Base-by-base conservation (phyloP, 345 rosid species). In the Cochlearia excelsa region DNA sequence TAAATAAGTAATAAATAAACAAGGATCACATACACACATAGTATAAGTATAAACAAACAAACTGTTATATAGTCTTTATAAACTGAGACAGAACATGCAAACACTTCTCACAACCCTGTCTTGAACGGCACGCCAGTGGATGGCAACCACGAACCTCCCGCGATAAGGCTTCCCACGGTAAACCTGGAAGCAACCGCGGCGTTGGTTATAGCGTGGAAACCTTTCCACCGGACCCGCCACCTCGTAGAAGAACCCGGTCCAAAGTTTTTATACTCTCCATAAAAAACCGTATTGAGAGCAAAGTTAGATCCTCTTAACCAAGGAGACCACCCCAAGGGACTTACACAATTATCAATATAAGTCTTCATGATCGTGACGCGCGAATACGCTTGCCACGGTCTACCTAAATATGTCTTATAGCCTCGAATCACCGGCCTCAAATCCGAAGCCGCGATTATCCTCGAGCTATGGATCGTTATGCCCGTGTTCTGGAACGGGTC, bases 401-500 rank as follows among this genome's bases (percentile, higher is more conserved):
- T 28, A 1, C 96, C 96, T 37, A 88, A 54, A 66, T 80, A 88
- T 1, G 96, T 85, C 11, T 62, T 64, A 61, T 77, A 71, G 0
- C 63, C 9, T 3, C 59, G 3, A 8, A 75, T 73, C 65, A 82
- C 81, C 3, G 88, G 88, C 9, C 58, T 69, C 8, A 88, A 73
- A 60, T 83, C 90, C 2, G 65, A 61, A n/a, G 93, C 85, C 0
- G 96, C 81, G 4, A 85, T 7, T 53, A 88, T 69, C 37, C 69
- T 71, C 1, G 82, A 85, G 54, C 81, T 79, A 34, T 85, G 96
- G 77, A 88, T 83, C 5, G 82, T 67, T 35, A 85, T 88, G 4
- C 88, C 96, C 0, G 96, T 88, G 76, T 80, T 83, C 8, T 88
- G 96, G 26, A 54, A 80, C 16, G 90, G 86, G 69, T 88, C 93